Evolutionary conservation across 2,329 filamentous ascomycete species (phyloP), one percentile per base, ranked within the genome.

Genomic region (Pyrenochaeta sp.): DNA sequence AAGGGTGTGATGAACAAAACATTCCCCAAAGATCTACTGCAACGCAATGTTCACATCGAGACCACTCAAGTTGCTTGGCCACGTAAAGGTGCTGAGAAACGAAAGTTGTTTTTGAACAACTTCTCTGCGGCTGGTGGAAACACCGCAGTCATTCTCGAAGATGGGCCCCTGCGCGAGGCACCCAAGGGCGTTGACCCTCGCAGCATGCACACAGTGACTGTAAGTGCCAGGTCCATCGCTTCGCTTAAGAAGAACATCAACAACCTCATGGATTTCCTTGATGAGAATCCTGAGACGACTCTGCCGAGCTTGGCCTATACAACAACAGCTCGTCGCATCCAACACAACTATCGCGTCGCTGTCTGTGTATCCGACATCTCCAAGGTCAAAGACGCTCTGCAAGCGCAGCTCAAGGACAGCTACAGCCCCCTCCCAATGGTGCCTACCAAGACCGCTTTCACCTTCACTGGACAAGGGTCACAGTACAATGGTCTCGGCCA

Each of bases 1-100:
- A 83, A 83, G 72, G 80, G 79, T 40, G 78, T 81, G 48, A 82
- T 83, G 63, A 84, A 84, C 74, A 82, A 83, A 74, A 79, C 77
- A 6, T 83, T 84, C 73, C 81, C 82, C 20, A 80, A 81, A 56
- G 81, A 84, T 62, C 66, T 83, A 30, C 69, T 67, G 27, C 79
- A 82, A 64, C 81, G 82, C 60, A 83, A 82, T 49, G 80, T 84
- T 32, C 77, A 83, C 66, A 83, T 84, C 51, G 75, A 78, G n/a
- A 73, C 73, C 10, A 75, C 75, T 48, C 74, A 80, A 54, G 77
- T 81, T 3, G 69, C 75, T 32, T 81, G 75, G 62, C 77, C 78
- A 23, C 77, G 81, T 21, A 78, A 81, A 41, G 79, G 79, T 39
- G 78, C 74, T 10, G 76, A 77, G 56, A 80, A 79, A 64, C 77